Evolutionary conservation across 1,284 basidiomycete genomes (phyloP), one percentile per base, ranked within the genome.

Genomic region (Athelia psychrophila): DNA sequence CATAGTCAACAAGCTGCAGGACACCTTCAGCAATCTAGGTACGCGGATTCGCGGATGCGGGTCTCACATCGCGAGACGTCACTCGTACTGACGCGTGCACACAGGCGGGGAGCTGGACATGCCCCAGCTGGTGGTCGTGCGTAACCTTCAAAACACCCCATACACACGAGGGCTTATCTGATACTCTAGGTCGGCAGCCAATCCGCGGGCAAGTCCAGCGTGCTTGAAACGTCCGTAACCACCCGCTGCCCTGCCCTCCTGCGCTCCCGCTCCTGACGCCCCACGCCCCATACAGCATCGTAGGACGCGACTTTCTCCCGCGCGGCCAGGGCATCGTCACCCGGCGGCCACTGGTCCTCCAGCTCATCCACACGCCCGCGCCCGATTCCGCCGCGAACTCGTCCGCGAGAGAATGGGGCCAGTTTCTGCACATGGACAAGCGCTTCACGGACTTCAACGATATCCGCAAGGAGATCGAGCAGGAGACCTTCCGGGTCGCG

Each of bases 401-500:
- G 54, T n/a, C n/a, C 9, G n/a, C 9, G 8, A 84, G 83, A 23
- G 95, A 96, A 78, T 98, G 95, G 84, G 96, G 86, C 49, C 96
- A 99, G 71, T 99, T 99, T 71, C 80, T 98, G 27, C 96, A 99
- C 70, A 80, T 96, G 56, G 95, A 98, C 80, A 93, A 93, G 67
- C 85, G 91, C 48, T 98, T 96, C 72, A 95, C 93, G 45, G 95
- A 98, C 66, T 98, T 97, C 66, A 79, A 82, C 50, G 95, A 98
- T 62, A 91, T 99, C 59, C 81, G 95, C 35, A 89, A 89, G 59
- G 97, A 99, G 75, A 99, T 99, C 58, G 96, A 99, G 72, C 91
- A 94, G 67, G 97, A 99, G 77, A 99, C 97, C 2, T 95, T 91
- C 69, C 79, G 96, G 44, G 96, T 99, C 24, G 96, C 97, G 0